These are phyloP conservation scores for Rhizopogon rudus DNA, from an alignment of 768 basidiomycete species.

Conservation along the genomic window DNA sequence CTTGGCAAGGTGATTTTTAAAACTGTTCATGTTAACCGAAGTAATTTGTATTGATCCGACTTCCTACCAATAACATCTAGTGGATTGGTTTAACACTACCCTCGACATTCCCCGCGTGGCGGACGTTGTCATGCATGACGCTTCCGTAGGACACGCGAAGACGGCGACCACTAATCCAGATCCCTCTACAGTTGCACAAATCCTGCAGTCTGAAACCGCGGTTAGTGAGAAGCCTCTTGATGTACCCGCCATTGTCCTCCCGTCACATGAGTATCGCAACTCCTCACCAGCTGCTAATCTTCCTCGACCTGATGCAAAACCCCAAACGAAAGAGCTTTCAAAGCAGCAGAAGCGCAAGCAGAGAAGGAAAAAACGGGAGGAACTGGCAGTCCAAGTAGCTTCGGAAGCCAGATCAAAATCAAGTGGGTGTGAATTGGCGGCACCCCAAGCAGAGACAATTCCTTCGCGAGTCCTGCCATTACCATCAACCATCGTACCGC, in stretches of 20 bases:
- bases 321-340: background rate
- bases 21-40: background rate
- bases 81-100: constrained; percentile 22
- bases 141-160: background rate
- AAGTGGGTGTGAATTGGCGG: no score
- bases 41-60: background rate
- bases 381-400: background rate
- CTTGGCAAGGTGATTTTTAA: constrained; percentile 33
- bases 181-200: no score
- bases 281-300: background rate
- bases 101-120: constrained; percentile 8
- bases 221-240: background rate
- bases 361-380: background rate
- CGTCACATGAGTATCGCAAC: background rate
- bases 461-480: background rate
- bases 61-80: constrained; percentile 8
- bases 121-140: constrained; percentile 7
- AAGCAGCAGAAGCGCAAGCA: background rate
- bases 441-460: background rate
- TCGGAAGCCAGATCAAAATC: background rate
- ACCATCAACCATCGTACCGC: background rate
- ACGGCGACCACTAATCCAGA: background rate
- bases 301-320: background rate
- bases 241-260: background rate
- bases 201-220: background rate